Evolutionary conservation across 345 rosid species (phyloP), one percentile per base, ranked within the genome.

Genomic region (Citrus sinensis): DNA sequence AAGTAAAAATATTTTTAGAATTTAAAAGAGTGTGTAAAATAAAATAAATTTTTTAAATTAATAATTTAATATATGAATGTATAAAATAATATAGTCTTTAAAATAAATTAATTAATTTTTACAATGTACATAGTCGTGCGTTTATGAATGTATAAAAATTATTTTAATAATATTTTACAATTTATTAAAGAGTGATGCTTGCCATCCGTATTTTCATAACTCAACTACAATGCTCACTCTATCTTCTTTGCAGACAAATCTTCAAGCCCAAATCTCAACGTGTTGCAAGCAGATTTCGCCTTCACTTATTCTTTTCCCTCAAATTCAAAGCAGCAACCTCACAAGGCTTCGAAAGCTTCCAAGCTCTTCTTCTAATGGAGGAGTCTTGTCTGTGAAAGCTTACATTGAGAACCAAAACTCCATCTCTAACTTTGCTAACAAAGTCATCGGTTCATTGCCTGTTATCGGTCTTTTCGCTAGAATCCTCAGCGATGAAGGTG

Each of bases 401-500:
- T 96, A 93, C 89, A 87, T 90, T 82, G 99, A 96, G 87, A 88
- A 86, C 71, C 90, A 88, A 1, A 90, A 89, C 85, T 90, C 98
- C 49, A 51, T 93, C 78, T 88, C 96, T 63, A 81, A 87, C 78
- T 91, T 93, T 77, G 96, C 91, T 40, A 96, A 67, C 79, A 90
- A 87, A 81, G 92, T 93, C 78, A 86, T 91, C 62, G 98, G 98
- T 20, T 93, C 98, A 7, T 94, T 95, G 62, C 98, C 99, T 4
- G 90, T 95, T 1, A 40, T 95, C 8, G 99, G 99, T 59, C 99
- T 95, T 60, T 74, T 95, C 4, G 99, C 96, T 0, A 83, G 99
- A 81, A 92, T 95, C 72, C 71, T 91, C 84, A 91, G 90, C 69
- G 97, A 93, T 51, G 98, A 95, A 86, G 99, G 98, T 22, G 98